Base-by-base conservation (phyloP, 139 green algal genomes). In the Chlamydomonas sp. region DNA sequence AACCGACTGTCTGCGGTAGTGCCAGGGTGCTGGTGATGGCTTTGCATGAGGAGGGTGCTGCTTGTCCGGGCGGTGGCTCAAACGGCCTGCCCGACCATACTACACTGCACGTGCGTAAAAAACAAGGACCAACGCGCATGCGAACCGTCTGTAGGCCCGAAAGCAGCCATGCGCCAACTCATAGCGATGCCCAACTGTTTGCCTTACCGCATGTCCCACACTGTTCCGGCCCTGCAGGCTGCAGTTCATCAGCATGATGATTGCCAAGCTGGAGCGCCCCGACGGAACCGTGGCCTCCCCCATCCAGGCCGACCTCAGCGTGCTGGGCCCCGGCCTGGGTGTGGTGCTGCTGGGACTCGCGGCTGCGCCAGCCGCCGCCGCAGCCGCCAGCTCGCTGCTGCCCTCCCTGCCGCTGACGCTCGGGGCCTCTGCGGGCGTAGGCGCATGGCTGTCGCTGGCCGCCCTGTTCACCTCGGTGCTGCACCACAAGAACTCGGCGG, bases 241-340 rank as follows among this genome's bases (percentile, higher is more conserved):
- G 89, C 96, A 99, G 83, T 94, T 87, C 4, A 88, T 99, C 64
- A 91, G 95, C 62, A 96, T 98, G 90, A 73, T 95, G 10, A 94
- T 99, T 58, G 88, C 94, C 8, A 79, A 80, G 61, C 79, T 98
- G 75, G 97, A 99, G 91, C 80, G 90, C 67, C 90, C 93, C 0
- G 92, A 91, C 63, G 95, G 95, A 76, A 80, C 79, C 31, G 85
- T 97, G 57, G 85, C 90, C 17, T 91, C 87, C 5, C 94, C 93
- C 77, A 76, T 94, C 71, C 77, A 74, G 17, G 89, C 77, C 61
- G 88, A 91, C 72, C 18, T 91, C 15, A 2, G 60, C 9, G 10
- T 85, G 64, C 64, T 91, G 76, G 10, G 79, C 17, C 74, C 74
- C 74, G 79, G 90, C 77, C 76, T 90, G 31, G 17, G 84, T 5